A percentile compares a stretch with the other conserved stretches of the same genome.
Evolutionary conservation across 441 rosid species (phyloP).

Genomic region (Theobroma grandiflorum): DNA sequence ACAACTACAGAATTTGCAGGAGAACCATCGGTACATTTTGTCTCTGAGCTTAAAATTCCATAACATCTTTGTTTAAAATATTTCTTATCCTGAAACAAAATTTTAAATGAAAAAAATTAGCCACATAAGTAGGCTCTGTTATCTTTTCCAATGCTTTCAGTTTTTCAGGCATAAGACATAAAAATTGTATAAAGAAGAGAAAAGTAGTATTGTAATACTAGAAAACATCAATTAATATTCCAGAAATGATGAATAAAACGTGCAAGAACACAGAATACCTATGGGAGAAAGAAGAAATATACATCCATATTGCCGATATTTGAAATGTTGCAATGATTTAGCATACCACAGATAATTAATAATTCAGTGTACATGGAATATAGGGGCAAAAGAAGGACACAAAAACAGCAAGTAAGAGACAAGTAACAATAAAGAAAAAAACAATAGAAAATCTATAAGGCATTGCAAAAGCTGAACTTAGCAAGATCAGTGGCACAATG

Average conservation of each 20-base stretch:
- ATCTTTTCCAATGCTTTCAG: neutral
- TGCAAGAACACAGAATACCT: neutral
- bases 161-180: neutral
- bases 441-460: too few species aligned
- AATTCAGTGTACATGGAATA: neutral
- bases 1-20: conserved; percentile 82
- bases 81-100: neutral
- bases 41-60: conserved; percentile 16
- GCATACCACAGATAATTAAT: neutral
- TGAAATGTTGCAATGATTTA: neutral
- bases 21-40: conserved; percentile 69
- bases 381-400: neutral
- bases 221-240: neutral
- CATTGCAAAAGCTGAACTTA: too few species aligned
- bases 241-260: neutral
- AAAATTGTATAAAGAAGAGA: neutral
- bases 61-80: neutral
- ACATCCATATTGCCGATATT: neutral
- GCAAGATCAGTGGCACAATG: too few species aligned
- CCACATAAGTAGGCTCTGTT: neutral
- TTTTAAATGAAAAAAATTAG: neutral
- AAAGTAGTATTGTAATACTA: neutral
- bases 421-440: too few species aligned
- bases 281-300: neutral
- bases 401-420: neutral